Conservation (phyloP, 2,329 filamentous ascomycete genomes). For the Aspergillus alliaceus region DNA sequence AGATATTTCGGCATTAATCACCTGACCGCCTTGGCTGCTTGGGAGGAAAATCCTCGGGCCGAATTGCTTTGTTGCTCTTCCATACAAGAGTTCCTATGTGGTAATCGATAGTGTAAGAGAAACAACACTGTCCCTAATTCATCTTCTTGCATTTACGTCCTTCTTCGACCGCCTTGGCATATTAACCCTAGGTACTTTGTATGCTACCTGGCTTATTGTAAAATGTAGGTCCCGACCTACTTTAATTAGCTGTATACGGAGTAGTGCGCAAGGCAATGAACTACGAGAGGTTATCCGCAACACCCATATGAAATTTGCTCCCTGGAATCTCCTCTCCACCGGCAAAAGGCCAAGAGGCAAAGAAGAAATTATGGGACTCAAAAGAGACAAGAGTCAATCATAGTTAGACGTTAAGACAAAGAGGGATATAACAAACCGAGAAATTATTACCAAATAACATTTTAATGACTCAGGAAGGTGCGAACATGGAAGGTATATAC, state of each 20-base stretch:
- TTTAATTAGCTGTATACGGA: too few species aligned
- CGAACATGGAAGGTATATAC: not conserved
- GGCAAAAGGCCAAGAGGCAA: not conserved
- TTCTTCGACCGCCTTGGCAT: too few species aligned
- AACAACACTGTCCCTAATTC: too few species aligned
- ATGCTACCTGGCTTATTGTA: too few species aligned
- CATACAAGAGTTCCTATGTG: not conserved
- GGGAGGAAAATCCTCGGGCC: constrained; percentile 1
- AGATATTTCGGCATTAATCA: not conserved
- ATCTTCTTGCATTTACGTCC: too few species aligned
- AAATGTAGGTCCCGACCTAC: too few species aligned
- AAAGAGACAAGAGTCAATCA: not conserved
- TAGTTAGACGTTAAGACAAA: not conserved
- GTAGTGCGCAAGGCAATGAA: not conserved
- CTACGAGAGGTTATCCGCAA: not conserved
- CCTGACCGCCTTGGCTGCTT: not conserved
- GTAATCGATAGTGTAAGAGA: not conserved
- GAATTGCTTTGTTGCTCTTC: not conserved
- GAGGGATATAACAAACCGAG: not conserved
- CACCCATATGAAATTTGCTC: not conserved
- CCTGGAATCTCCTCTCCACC: not conserved
- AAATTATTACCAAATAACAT: not conserved
- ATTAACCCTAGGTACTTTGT: too few species aligned
- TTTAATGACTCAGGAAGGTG: not conserved
- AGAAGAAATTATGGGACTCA: not conserved